phyloP scores from a whole-genome alignment of 257 asterid genomes.

The Plectranthus barbatus region DNA sequence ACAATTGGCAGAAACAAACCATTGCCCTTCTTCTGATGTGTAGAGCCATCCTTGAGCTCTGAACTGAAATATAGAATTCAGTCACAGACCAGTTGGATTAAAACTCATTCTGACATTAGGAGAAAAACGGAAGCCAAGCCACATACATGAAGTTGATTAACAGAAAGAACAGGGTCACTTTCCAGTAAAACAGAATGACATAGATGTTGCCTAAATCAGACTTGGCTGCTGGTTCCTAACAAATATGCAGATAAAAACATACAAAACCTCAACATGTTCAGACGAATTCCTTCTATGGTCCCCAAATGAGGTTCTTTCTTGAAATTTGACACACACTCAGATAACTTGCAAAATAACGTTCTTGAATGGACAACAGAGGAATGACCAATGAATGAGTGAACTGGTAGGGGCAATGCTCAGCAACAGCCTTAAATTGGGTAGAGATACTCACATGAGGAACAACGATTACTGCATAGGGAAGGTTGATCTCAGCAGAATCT shows the following conservation, averaged over 20 bases:
- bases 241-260: neutral
- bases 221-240: neutral
- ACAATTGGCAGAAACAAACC: conserved; percentile 68
- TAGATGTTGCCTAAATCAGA: neutral
- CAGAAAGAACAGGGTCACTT: neutral
- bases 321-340: neutral
- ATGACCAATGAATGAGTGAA: conserved; percentile 4
- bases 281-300: neutral
- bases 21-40: conserved; percentile 89
- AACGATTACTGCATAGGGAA: conserved; percentile 66
- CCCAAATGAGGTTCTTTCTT: neutral
- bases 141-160: neutral
- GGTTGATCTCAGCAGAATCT: conserved; percentile 21
- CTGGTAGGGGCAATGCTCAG: neutral
- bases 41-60: conserved; percentile 90
- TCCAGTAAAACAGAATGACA: neutral
- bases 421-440: neutral
- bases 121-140: neutral
- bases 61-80: conserved; percentile 49
- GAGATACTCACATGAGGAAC: conserved; percentile 67
- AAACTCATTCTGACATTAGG: conserved; percentile 1
- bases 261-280: neutral
- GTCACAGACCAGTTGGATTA: conserved; percentile 26
- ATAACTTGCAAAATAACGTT: neutral
- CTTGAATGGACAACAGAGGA: conserved; percentile 1